Evolutionary conservation across 768 basidiomycete genomes (phyloP), one percentile per base, ranked within the genome.

Genomic region (Trametes cinnabarina): DNA sequence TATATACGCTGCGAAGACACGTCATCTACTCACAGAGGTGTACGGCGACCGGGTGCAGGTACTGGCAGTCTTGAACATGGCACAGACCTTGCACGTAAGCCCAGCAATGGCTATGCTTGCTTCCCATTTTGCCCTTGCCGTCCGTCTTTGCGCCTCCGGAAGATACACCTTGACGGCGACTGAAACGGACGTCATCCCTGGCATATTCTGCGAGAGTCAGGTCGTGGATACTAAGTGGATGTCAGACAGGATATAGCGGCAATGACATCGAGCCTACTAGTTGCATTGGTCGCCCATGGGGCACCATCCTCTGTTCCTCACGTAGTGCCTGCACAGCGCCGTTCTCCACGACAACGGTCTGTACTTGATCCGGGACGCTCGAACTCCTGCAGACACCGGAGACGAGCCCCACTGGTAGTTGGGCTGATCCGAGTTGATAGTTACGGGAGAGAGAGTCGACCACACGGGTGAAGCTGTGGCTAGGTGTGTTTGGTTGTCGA

Each of bases 231-330:
- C 71, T 75, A 53, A 19, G 64, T 47, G 28, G 47, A 50, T 37
- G 64, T 50, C 50, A 63, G 65, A 43, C 50, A 50, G 35, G 32
- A 23, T 25, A 26, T 17, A 50, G 23, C 30, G 47, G 15, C 26
- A 3, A 37, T 1, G 41, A 34, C 52, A 25, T 51, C 51, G 5
- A 28, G 65, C 76, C 63, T 65, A 79, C 80, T 79, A 77, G 57
- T 65, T 72, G 60, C 77, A 80, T 7, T 69, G 62, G 34, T 73
- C 70, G 15, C 76, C 78, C 14, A 72, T 64, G 3, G 75, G 78
- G 63, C 78, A 80, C 73, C 72, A 73, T 1, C 76, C 77, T 20
- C 71, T 66, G 62, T 76, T 75, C 51, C 75, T 74, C 48, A 73
- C 61, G 64, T 76, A 78, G 60, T 77, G 74, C 49, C 72, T 71